Base-by-base conservation (phyloP, 768 basidiomycete genomes). In the Auricularia sp. region DNA sequence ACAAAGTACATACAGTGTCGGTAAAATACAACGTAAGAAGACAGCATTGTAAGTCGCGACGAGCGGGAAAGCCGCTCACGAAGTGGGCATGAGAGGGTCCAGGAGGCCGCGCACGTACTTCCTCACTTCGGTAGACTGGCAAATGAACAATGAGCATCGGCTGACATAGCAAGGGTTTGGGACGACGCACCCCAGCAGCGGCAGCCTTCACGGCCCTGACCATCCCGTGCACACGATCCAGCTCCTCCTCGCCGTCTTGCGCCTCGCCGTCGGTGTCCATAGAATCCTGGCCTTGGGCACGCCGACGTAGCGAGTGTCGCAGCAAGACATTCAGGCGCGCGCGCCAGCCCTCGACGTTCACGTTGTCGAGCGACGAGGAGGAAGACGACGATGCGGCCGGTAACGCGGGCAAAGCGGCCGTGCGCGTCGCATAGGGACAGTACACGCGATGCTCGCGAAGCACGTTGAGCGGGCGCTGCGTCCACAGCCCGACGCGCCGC, bases 361-460 rank as follows among this genome's bases (percentile, higher is more conserved):
- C 7, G 69, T 61, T 42, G 45, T 61, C 33, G 64, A 66, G 3
- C 5, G 70, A 54, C 39, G 64, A 63, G 45, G 63, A 61, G 5
- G 68, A 66, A 45, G 65, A 61, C 61, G 54, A 24, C 21, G 33
- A 63, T 1, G 61, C 51, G 11, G 29, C 29, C 29, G 68, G 67
- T 4, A 65, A 35, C 8, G 29, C 21, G 14, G 71, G 66, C 7
- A 72, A 37, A 3, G 65, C 47, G 6, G 71, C 71, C 2, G 69
- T 66, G 54, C 66, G 68, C 51, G 65, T 65, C 21, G 90, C 82
- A 67, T 91, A 93, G n/a, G 91, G 91, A 68, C 92, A 93, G 69
- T 89, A 91, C 2, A 89, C 88, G 34, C 91, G 82, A 71, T 93
- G 92, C 73, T 94, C 91, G 70, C 85, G 88, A 59, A 92, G 73